phyloP scores from a whole-genome alignment of 78 protist genomes.

The Dictyostelium intermedium region DNA sequence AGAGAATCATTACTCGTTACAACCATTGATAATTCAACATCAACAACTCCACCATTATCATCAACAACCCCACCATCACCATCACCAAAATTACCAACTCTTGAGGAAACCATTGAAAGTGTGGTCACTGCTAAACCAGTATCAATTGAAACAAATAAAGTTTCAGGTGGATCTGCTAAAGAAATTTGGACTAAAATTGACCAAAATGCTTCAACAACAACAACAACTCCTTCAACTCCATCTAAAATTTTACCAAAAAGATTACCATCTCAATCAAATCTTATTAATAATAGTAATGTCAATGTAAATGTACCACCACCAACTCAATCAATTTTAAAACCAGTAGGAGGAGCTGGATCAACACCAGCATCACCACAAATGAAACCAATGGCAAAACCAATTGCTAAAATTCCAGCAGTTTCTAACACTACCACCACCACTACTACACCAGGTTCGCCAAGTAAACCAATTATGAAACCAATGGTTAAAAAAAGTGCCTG shows the following conservation, averaged over 20 bases:
- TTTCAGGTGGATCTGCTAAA: slow-evolving; percentile 2
- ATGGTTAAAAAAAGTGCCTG: not conserved
- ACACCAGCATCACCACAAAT: not conserved
- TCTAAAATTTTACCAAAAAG: not conserved
- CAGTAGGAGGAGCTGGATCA: not conserved
- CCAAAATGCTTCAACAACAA: not conserved
- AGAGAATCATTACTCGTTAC: slow-evolving; percentile 7
- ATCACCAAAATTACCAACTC: not conserved
- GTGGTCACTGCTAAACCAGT: not conserved
- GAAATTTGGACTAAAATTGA: slow-evolving; percentile 18
- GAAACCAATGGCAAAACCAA: not conserved
- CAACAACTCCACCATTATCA: slow-evolving; percentile 7
- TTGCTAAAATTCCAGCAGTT: not conserved
- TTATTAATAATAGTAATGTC: not conserved
- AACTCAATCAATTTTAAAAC: not conserved
- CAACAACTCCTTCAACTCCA: not conserved
- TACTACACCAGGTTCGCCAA: not conserved
- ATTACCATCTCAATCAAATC: not conserved
- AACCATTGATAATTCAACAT: not conserved
- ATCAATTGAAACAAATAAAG: not conserved
- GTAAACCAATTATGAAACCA: slow-evolving; percentile 20
- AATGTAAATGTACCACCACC: not conserved
- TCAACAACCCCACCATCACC: not conserved
- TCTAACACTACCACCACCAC: not conserved
- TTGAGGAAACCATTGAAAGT: not conserved